phyloP scores from a whole-genome alignment of 441 rosid genomes.

The Erodium moschatum region DNA sequence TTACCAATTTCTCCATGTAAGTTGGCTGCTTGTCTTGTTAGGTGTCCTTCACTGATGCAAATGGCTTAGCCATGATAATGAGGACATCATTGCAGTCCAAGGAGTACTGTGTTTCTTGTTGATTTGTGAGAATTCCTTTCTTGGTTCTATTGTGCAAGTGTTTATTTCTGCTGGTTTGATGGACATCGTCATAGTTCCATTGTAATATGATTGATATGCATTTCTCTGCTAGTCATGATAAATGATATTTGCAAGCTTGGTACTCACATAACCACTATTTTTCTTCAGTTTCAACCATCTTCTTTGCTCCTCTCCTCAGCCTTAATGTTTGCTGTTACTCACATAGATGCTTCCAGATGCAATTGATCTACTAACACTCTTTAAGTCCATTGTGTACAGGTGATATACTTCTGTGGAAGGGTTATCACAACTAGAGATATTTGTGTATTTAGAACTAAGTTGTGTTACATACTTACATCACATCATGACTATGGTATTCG shows the following conservation, averaged over 20 bases:
- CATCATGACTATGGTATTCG: no score
- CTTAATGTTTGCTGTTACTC: not conserved
- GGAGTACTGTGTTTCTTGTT: slow-evolving; percentile 23
- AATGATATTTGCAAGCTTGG: not conserved
- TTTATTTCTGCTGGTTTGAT: slow-evolving; percentile 32
- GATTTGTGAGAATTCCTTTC: slow-evolving; percentile 22
- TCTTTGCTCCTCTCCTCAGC: not conserved
- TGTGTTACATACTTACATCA: no score
- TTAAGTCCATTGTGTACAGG: no score
- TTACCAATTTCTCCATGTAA: slow-evolving; percentile 10
- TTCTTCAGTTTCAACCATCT: not conserved
- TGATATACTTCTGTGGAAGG: no score
- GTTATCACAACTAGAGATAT: no score
- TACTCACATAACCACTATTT: not conserved
- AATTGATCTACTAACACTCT: not conserved
- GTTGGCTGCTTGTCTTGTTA: slow-evolving; percentile 28
- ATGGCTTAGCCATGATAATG: slow-evolving; percentile 17
- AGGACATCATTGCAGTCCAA: slow-evolving; percentile 25
- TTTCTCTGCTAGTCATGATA: slow-evolving; percentile 2
- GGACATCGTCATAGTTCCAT: slow-evolving; percentile 22
- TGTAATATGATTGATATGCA: slow-evolving; percentile 24
- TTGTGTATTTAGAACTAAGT: no score
- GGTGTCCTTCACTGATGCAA: slow-evolving; percentile 20
- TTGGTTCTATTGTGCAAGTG: slow-evolving; percentile 21
- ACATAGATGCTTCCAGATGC: not conserved